phyloP scores from a whole-genome alignment of 129 eudicot species.

The Heracleum sosnowskyi region DNA sequence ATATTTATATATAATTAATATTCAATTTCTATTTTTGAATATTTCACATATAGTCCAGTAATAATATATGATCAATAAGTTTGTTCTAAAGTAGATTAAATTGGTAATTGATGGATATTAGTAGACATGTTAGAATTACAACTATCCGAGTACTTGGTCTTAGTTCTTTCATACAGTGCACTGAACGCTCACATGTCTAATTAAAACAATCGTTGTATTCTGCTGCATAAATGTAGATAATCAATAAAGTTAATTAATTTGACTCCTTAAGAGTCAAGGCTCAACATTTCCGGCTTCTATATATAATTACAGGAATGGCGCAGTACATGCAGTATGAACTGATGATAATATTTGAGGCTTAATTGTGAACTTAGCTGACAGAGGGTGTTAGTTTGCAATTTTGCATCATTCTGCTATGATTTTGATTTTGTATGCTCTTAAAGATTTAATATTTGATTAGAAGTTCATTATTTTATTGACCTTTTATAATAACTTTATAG shows the following conservation, averaged over 20 bases:
- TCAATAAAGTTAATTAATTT: background rate
- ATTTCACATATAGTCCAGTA: background rate
- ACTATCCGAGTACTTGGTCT: too few species aligned
- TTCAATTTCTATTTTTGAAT: background rate
- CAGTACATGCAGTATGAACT: too few species aligned
- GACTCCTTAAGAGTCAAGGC: background rate
- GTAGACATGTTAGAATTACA: background rate
- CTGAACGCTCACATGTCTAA: too few species aligned
- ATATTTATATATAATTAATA: background rate
- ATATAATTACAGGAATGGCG: too few species aligned
- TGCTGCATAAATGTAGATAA: background rate
- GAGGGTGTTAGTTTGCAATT: background rate
- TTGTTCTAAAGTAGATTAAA: background rate
- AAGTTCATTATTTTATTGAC: background rate
- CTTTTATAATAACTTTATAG: conserved; percentile 21
- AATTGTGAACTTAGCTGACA: background rate
- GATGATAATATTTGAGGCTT: too few species aligned
- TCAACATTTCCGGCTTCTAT: background rate
- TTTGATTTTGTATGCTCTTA: background rate
- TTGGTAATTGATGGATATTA: background rate
- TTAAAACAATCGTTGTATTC: too few species aligned
- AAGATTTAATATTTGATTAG: background rate
- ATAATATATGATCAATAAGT: background rate
- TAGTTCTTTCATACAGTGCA: too few species aligned
- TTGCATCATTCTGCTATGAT: background rate